Conservation (phyloP, 2,329 filamentous ascomycete genomes). For the Aureobasidium sp. region DNA sequence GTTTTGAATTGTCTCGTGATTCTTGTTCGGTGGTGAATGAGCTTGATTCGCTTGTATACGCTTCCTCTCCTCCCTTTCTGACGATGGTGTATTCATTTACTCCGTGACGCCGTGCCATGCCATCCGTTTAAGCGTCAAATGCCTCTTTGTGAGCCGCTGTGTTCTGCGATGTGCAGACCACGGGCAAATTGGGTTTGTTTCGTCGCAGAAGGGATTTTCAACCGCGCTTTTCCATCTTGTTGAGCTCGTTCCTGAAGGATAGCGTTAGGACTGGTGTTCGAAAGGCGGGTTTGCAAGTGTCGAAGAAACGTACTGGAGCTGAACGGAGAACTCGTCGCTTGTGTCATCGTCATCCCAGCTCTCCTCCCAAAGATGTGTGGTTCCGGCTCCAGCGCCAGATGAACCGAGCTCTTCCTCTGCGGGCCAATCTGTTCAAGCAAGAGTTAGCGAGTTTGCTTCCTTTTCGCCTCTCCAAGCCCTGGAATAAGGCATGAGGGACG, state of each 20-base stretch:
- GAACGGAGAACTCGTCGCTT: conserved; percentile 89
- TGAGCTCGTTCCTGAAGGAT: conserved; percentile 71
- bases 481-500: background rate
- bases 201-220: background rate
- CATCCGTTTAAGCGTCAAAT: conserved; percentile 1
- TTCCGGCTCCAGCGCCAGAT: conserved; percentile 41
- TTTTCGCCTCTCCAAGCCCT: background rate
- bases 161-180: background rate
- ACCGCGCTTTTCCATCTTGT: conserved; percentile 66
- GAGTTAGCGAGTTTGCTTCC: background rate
- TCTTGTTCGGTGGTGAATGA: background rate
- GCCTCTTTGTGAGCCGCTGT: background rate
- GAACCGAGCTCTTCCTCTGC: conserved; percentile 75
- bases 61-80: background rate
- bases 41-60: conserved; percentile 1
- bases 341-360: conserved; percentile 99
- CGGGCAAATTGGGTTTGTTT: background rate
- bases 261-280: background rate
- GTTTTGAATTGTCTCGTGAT: background rate
- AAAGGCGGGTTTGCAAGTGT: background rate
- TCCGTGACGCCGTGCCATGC: conserved; percentile 39
- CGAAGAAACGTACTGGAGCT: conserved; percentile 72
- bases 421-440: conserved; percentile 66
- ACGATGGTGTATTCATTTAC: conserved; percentile 3
- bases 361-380: conserved; percentile 89